Evolutionary conservation across 2,329 filamentous ascomycete genomes (phyloP).

Genomic region (Tolypocladium amazonense): DNA sequence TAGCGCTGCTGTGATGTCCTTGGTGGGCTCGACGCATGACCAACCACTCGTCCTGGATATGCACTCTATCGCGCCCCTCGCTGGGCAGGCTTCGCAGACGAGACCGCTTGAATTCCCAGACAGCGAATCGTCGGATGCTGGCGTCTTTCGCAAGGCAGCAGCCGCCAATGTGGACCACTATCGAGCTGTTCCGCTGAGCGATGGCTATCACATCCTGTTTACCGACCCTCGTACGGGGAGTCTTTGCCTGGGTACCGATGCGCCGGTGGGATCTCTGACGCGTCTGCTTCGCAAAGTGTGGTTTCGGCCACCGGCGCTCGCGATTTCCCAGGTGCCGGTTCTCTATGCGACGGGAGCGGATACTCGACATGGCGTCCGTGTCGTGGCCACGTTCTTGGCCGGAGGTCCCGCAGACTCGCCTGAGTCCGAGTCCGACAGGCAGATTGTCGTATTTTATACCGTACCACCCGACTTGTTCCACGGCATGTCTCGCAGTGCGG

Average conservation of each 20-base stretch:
- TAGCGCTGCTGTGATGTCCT: slow-evolving; percentile 9
- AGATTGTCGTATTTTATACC: slow-evolving; percentile 47
- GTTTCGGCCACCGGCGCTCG: slow-evolving; percentile 27
- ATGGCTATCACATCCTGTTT: slow-evolving; percentile 55
- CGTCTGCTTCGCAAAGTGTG: slow-evolving; percentile 48
- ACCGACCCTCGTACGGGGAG: slow-evolving; percentile 46
- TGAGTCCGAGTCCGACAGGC: slow-evolving; percentile 9
- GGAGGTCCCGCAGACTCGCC: slow-evolving; percentile 3
- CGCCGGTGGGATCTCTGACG: slow-evolving; percentile 38
- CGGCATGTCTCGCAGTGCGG: slow-evolving; percentile 13
- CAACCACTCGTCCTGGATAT: not conserved
- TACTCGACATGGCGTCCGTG: slow-evolving; percentile 42
- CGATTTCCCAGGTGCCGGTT: slow-evolving; percentile 26
- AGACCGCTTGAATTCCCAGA: not conserved
- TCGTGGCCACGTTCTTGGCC: slow-evolving; percentile 46
- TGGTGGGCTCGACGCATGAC: not conserved
- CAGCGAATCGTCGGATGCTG: not conserved
- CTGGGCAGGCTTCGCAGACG: not conserved
- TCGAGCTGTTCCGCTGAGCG: slow-evolving; percentile 51
- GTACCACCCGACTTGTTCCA: slow-evolving; percentile 47
- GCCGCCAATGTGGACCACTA: slow-evolving; percentile 46
- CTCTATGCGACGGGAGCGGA: slow-evolving; percentile 48
- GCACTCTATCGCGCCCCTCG: not conserved
- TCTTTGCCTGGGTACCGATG: slow-evolving; percentile 52
- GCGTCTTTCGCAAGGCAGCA: slow-evolving; percentile 17